A percentile compares a stretch with the other conserved stretches of the same genome.
These are phyloP conservation scores for Amanita pseudoporphyria DNA, from an alignment of 768 basidiomycete species.

Conservation along the genomic window DNA sequence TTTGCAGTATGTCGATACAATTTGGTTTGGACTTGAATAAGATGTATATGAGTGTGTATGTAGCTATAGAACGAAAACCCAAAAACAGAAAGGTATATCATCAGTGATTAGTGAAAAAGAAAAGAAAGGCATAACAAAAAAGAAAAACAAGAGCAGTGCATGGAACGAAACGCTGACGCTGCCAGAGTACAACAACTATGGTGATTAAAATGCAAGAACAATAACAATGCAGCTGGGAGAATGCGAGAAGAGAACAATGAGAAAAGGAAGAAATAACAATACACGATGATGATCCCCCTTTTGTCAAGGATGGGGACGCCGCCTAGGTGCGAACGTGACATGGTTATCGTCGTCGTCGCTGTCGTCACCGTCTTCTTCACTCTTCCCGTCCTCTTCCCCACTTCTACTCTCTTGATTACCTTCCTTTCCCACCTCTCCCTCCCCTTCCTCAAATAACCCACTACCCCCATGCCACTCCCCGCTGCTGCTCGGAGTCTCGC, in stretches of 20 bases:
- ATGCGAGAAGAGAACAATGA: conserved; percentile 5
- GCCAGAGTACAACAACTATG: background rate
- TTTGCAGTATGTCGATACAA: background rate
- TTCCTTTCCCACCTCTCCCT: background rate
- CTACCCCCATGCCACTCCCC: conserved; percentile 6
- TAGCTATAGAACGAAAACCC: conserved; percentile 3
- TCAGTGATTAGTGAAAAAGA: background rate
- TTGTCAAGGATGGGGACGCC: conserved; percentile 6
- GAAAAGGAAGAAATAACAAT: conserved; percentile 5
- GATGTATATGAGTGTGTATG: background rate
- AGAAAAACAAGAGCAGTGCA: background rate
- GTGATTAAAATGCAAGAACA: background rate
- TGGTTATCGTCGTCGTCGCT: conserved; percentile 17
- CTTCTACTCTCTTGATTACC: conserved; percentile 3
- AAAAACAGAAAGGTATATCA: conserved; percentile 3
- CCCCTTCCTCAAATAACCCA: conserved; percentile 8
- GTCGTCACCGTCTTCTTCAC: conserved; percentile 10
- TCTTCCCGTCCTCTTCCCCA: conserved; percentile 11
- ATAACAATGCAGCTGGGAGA: background rate
- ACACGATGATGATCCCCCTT: too few relatives aligned
- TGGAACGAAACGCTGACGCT: too few relatives aligned
- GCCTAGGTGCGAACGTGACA: conserved; percentile 24
- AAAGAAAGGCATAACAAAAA: background rate
- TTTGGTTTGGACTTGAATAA: background rate
- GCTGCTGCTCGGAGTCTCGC: background rate